Evolutionary conservation across 1,284 basidiomycete genomes (phyloP).

Genomic region (Ustilago trichophora): DNA sequence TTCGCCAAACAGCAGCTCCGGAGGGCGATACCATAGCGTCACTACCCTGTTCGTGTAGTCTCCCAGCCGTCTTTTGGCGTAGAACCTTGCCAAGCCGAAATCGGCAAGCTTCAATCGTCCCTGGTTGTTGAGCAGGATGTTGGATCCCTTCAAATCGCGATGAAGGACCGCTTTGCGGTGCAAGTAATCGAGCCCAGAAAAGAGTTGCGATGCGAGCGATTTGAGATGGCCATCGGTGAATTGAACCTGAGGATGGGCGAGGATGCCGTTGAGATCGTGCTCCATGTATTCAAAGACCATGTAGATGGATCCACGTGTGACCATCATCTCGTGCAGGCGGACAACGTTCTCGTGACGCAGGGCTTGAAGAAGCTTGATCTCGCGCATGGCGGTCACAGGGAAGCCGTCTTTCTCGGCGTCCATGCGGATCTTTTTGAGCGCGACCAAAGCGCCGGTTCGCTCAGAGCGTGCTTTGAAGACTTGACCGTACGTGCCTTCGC

Average conservation of each 20-base stretch:
- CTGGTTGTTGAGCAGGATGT: conserved; percentile 90
- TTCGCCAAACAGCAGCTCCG: conserved; percentile 92
- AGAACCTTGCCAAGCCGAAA: conserved; percentile 97
- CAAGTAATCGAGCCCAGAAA: conserved; percentile 89
- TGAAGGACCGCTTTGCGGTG: conserved; percentile 96
- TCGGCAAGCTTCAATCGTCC: conserved; percentile 96
- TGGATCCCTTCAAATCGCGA: conserved; percentile 97
- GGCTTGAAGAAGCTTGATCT: conserved; percentile 95
- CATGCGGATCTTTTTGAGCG: conserved; percentile 97
- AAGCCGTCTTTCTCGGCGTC: conserved; percentile 97
- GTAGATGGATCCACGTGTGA: conserved; percentile 84
- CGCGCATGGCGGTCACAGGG: conserved; percentile 97
- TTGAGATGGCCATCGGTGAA: conserved; percentile 90
- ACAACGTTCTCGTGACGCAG: conserved; percentile 90
- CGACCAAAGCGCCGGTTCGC: conserved; percentile 79
- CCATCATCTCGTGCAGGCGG: conserved; percentile 95
- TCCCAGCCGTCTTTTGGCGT: conserved; percentile 84
- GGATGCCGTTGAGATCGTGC: conserved; percentile 93
- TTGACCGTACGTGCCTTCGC: conserved; percentile 98
- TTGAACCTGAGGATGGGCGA: conserved; percentile 84
- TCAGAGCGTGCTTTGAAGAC: conserved; percentile 96
- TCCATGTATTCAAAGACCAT: conserved; percentile 99
- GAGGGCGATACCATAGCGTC: conserved; percentile 97
- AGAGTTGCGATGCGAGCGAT: conserved; percentile 92
- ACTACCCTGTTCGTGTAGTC: conserved; percentile 99